Evolutionary conservation across 805 yeast species (phyloP), one percentile per base, ranked within the genome.

Genomic region (Ogataea glucozyma): DNA sequence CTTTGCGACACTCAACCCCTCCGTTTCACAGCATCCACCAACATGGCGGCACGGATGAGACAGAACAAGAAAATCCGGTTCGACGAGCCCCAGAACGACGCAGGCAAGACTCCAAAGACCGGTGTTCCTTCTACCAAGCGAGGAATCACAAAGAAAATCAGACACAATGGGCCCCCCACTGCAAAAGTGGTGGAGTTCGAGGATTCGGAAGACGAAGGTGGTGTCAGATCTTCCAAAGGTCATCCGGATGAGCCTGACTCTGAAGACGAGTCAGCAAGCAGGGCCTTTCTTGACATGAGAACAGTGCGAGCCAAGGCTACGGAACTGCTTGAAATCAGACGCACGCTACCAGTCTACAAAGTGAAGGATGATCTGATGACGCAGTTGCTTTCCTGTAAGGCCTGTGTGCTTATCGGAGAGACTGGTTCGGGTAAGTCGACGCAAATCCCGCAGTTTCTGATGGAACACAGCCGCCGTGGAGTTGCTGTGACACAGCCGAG

Each of bases 401-500:
- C 89, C 4, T 80, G 90, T 0, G 79, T 91, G 1, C 72, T 91
- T 14, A 85, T 93, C 59, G 98, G 98, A 65, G 98, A 91, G 60
- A 91, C 99, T 0, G 99, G 99, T 65, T 48, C 51, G 97, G 67
- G 98, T 88, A 61, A 91, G 61, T 90, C 98, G 3, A 91, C 99
- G 0, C 99, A 91, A 67, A 82, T 91, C 35, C 98, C 99, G 0
- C 98, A 91, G 60, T 83, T 91, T 51, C 60, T 91, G n/a, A 76
- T 86, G 65, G 75, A 78, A 0, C 65, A 67, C 36, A 59, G 64
- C 26, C 63, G 65, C 14, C 79, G 78, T 46, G 71, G 75, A 19
- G 81, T 91, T 16, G 98, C 96, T 0, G 91, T 93, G 6, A 90
- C 99, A 0, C 98, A 91, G 67, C 99, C 99, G 1, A 83, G 99